A percentile compares a stretch with the other conserved stretches of the same genome.
These are phyloP conservation scores for Syncephalis plumigaleata DNA, from an alignment of 371 early-diverging fungal species.

Conservation along the genomic window DNA sequence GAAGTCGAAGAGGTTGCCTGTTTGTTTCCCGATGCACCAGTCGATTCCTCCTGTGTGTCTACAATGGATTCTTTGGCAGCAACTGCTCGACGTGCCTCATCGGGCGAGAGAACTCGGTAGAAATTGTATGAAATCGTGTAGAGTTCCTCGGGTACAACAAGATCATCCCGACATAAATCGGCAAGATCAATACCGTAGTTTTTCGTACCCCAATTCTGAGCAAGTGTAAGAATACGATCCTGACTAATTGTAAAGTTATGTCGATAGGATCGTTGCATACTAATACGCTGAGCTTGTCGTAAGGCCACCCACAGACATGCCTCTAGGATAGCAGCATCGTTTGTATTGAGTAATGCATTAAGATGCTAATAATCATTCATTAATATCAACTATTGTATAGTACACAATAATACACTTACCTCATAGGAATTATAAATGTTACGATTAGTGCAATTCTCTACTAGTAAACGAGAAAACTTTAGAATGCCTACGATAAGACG, in stretches of 20 bases:
- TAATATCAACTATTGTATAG: no score
- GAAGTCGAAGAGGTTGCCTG: no score
- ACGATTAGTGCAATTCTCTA: conserved; percentile 90
- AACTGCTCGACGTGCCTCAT: no score
- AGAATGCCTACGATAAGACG: conserved; percentile 49
- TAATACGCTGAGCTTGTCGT: conserved; percentile 68
- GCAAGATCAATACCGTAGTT: conserved; percentile 20
- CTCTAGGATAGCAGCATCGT: conserved; percentile 56
- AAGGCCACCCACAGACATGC: conserved; percentile 50
- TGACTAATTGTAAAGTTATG: conserved; percentile 40
- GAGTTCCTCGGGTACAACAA: conserved; percentile 27
- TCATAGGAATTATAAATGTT: conserved; percentile 86
- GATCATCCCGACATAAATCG: conserved; percentile 18
- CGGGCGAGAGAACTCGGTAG: conserved; percentile 21
- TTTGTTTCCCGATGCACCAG: no score
- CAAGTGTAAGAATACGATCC: conserved; percentile 37
- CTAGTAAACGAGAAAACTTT: conserved; percentile 52
- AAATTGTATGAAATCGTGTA: conserved; percentile 34
- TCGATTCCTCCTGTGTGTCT: no score
- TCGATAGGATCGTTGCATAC: conserved; percentile 45
- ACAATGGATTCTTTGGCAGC: no score
- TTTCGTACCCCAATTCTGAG: conserved; percentile 34
- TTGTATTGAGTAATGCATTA: conserved; percentile 41
- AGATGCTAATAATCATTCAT: conserved; percentile 29
- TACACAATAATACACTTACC: no score